phyloP scores from a whole-genome alignment of 2,329 filamentous ascomycete species.

The Hymenoscyphus repandus region DNA sequence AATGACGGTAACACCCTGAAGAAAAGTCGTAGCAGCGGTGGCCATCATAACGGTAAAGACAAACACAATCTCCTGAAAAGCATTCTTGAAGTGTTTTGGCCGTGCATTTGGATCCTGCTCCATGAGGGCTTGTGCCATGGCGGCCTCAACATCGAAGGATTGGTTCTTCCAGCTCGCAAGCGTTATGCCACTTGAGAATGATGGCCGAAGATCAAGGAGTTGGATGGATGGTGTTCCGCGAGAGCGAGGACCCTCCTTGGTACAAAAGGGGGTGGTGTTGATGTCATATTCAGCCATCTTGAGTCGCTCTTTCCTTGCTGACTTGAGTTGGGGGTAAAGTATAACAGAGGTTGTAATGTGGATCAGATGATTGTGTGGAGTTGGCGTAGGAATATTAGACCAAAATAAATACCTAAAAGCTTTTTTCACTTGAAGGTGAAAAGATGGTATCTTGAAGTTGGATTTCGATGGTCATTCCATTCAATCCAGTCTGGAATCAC shows the following conservation, averaged over 20 bases:
- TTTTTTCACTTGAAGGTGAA: no score
- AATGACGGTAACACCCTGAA: constrained; percentile 54
- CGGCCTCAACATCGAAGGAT: constrained; percentile 24
- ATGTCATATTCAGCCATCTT: no score
- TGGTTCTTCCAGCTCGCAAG: not conserved
- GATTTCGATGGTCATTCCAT: no score
- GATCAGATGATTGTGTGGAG: no score
- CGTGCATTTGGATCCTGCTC: constrained; percentile 19
- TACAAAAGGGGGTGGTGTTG: no score
- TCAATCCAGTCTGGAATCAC: no score
- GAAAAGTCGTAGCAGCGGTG: constrained; percentile 56
- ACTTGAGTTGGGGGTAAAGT: no score
- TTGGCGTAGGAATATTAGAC: no score
- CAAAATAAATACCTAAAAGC: no score
- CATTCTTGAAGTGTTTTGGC: constrained; percentile 19
- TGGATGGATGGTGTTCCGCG: not conserved
- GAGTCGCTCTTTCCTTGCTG: no score
- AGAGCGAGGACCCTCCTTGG: not conserved
- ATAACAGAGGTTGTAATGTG: no score
- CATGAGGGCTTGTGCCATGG: constrained; percentile 18
- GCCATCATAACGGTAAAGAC: constrained; percentile 52
- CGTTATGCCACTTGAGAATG: not conserved
- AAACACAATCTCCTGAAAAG: constrained; percentile 24
- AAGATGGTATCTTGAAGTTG: no score
- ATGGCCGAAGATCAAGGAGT: not conserved